Conservation (phyloP, 139 green algal species). For the Chlamydomonas sphaeroides region DNA sequence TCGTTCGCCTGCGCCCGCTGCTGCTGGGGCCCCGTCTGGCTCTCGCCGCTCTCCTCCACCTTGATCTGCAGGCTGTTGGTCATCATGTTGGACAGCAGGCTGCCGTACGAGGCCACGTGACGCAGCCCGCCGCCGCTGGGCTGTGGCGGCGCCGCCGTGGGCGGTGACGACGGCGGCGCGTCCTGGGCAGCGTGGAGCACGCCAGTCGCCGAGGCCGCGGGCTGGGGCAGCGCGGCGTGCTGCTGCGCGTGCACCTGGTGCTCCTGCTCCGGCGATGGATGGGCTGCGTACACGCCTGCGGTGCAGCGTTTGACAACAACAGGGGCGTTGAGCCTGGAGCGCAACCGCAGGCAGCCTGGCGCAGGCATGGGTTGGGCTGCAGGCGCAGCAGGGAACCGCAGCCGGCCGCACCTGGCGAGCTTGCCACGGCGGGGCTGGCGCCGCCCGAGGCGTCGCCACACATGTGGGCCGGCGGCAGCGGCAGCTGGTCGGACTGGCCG, state of each 20-base stretch:
- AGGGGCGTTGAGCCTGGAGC: too few species aligned
- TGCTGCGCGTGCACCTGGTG: too few species aligned
- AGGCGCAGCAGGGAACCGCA: too few species aligned
- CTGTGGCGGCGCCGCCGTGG: not conserved
- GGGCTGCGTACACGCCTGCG: too few species aligned
- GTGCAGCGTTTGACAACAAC: too few species aligned
- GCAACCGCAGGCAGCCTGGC: too few species aligned
- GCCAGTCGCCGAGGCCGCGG: too few species aligned
- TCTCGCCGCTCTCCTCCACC: not conserved
- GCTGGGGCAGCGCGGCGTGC: too few species aligned
- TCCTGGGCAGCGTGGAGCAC: too few species aligned
- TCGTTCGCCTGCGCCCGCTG: not conserved
- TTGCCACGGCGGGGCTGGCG: not conserved
- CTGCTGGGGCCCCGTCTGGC: not conserved
- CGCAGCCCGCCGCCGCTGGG: not conserved
- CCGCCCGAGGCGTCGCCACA: not conserved
- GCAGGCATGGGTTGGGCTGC: too few species aligned
- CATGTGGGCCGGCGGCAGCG: not conserved
- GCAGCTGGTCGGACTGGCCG: too few species aligned
- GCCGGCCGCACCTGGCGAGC: not conserved
- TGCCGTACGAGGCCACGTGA: not conserved
- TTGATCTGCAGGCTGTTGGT: slow-evolving; percentile 8
- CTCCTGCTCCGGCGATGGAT: too few species aligned
- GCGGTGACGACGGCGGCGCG: not conserved
- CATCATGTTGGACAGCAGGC: slow-evolving; percentile 17